Evolutionary conservation across 768 basidiomycete genomes (phyloP).

Genomic region (Tulasnella sp.): DNA sequence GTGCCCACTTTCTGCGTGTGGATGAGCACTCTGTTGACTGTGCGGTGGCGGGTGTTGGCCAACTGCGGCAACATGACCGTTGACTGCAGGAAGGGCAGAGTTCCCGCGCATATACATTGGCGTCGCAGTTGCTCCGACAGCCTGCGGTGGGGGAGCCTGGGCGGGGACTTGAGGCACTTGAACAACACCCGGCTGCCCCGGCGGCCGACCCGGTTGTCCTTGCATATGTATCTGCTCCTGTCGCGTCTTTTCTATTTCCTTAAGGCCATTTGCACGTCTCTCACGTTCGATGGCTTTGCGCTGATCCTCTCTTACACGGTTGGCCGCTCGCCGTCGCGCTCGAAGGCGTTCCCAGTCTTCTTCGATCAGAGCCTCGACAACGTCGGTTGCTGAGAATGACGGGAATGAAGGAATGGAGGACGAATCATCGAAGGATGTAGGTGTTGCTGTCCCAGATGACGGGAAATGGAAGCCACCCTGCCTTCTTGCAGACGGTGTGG

Average conservation of each 20-base stretch:
- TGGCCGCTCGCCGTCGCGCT: conserved; percentile 42
- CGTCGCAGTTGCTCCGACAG: not conserved
- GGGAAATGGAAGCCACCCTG: conserved; percentile 5
- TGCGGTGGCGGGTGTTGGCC: not conserved
- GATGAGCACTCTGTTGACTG: not conserved
- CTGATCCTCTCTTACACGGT: not conserved
- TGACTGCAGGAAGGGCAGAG: too few relatives aligned
- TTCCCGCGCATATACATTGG: not conserved
- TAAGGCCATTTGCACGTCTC: not conserved
- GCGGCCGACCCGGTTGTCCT: not conserved
- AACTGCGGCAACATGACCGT: too few relatives aligned
- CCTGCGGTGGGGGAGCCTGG: not conserved
- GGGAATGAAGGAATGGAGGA: not conserved
- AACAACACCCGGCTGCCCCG: conserved; percentile 7
- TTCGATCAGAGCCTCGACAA: conserved; percentile 82
- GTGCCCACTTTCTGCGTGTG: not conserved
- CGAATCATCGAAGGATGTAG: not conserved
- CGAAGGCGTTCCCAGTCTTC: conserved; percentile 89
- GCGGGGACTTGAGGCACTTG: not conserved
- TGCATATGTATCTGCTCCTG: conserved; percentile 1
- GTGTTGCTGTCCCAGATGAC: not conserved
- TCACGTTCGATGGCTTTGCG: not conserved
- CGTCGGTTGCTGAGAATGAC: conserved; percentile 61
- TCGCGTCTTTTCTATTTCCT: conserved; percentile 15
- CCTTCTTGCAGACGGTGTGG: conserved; percentile 22